Base-by-base conservation (phyloP, 305 asterid species). In the Galium porrigens region DNA sequence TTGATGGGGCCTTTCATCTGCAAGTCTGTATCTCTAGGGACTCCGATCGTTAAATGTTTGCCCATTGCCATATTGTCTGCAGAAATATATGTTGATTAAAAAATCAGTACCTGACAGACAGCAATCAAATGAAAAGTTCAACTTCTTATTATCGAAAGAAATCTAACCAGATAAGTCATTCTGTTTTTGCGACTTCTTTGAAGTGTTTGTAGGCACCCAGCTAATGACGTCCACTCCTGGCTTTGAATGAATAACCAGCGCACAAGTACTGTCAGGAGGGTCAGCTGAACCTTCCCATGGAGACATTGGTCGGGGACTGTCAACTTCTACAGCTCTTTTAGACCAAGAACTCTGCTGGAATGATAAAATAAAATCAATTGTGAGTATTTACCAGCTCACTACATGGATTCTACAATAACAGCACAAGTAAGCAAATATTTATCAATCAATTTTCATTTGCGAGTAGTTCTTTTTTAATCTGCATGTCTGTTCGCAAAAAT, bases 281-380 rank as follows among this genome's bases (percentile, higher is more conserved):
- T 78, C 77, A 27, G 75, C 68, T 52, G 60, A 72, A 67, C 76
- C 78, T 67, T 76, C 74, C 78, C 80, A 76, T 33, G 78, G 78
- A 39, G 81, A 69, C 70, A 71, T 63, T 33, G 70, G 68, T 62
- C 67, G 80, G 22, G 76, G 74, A 76, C 83, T 70, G 46, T 78
- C 80, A 29, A 76, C 76, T 74, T 81, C 86, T 33, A 74, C 39
- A 5, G 76, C 77, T 69, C 78, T 72, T 65, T 73, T 81, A 39
- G 83, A 74, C 81, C 83, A 81, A 52, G 82, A 78, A 78, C 79
- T 74, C 86, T 74, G 77, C 49, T 52, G 32, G 55, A 53, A 56
- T 56, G 52, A 58, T 69, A 27, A 15, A 41, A 52, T 56, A 53
- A 29, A 61, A 14, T 37, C 7, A n/a, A 18, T 33, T 29, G 58